Conservation (phyloP, 148 eudicot genomes). For the Pharnaceum exiguum region DNA sequence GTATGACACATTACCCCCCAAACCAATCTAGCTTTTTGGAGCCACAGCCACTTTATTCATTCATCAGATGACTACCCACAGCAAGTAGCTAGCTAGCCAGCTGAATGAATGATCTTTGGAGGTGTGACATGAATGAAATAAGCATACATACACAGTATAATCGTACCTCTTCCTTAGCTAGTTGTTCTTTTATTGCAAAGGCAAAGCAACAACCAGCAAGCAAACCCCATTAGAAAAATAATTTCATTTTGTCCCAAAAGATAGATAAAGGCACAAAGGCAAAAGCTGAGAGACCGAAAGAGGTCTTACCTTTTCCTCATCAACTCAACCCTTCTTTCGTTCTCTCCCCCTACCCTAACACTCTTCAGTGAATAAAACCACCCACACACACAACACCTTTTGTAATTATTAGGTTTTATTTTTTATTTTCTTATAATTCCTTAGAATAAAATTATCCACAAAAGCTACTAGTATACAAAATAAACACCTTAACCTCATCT, state of each 20-base stretch:
- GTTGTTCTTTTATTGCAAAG: too few species aligned
- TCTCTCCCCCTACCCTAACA: background rate
- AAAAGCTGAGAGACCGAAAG: slow-evolving; percentile 29
- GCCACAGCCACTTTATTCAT: too few species aligned
- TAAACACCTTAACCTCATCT: background rate
- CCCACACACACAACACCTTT: background rate
- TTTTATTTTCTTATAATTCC: too few species aligned
- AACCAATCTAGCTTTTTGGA: background rate
- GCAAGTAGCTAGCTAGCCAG: too few species aligned
- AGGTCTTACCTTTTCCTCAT: slow-evolving; percentile 21
- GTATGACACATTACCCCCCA: background rate
- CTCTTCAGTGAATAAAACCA: slow-evolving; percentile 8
- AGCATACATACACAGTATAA: too few species aligned
- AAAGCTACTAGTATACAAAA: background rate
- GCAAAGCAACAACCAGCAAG: too few species aligned
- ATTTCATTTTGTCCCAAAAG: too few species aligned
- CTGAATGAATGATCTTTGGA: too few species aligned
- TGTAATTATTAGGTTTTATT: slow-evolving; percentile 10
- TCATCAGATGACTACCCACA: too few species aligned
- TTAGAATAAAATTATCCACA: background rate
- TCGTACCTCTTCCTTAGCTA: too few species aligned
- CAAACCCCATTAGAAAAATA: too few species aligned
- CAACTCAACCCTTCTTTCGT: background rate
- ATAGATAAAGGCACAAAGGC: slow-evolving; percentile 10
- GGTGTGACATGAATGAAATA: too few species aligned